phyloP scores from a whole-genome alignment of 371 early-diverging fungal species.

The Zopfochytrium polystomum region DNA sequence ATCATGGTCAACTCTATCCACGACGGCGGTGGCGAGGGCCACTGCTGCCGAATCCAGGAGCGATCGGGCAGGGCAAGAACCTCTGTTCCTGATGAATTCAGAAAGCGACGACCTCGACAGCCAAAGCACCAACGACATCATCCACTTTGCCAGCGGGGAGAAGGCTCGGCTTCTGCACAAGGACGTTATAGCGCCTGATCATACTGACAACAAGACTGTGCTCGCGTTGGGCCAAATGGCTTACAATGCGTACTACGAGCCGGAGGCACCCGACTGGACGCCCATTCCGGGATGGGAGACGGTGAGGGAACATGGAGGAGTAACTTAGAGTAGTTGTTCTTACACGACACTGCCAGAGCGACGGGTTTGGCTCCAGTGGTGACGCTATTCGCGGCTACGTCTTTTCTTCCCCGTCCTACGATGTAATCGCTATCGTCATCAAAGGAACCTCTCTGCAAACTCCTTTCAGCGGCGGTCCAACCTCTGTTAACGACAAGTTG shows the following conservation, averaged over 20 bases:
- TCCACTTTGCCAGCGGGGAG: too few species aligned
- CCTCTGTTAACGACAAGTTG: conserved; percentile 74
- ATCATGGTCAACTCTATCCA: too few species aligned
- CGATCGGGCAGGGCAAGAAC: too few species aligned
- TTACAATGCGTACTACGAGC: conserved; percentile 65
- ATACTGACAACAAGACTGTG: conserved; percentile 66
- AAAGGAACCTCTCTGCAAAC: conserved; percentile 82
- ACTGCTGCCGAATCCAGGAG: too few species aligned
- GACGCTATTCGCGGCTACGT: conserved; percentile 89
- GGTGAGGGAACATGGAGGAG: neutral
- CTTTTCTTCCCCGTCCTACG: conserved; percentile 64
- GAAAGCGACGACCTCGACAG: too few species aligned
- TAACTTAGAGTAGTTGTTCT: too few species aligned
- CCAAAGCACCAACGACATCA: too few species aligned
- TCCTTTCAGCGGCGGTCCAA: conserved; percentile 55
- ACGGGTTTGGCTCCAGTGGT: conserved; percentile 80
- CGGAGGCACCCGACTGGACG: conserved; percentile 50
- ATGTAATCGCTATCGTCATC: conserved; percentile 74
- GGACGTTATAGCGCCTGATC: conserved; percentile 59
- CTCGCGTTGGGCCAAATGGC: conserved; percentile 71
- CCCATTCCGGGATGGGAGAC: conserved; percentile 65
- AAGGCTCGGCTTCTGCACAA: too few species aligned
- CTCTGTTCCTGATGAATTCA: too few species aligned
- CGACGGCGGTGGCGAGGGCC: too few species aligned
- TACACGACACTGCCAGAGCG: too few species aligned